Evolutionary conservation across 2,329 filamentous ascomycete species (phyloP), one percentile per base, ranked within the genome.

Genomic region (Plectosphaerella sp.): DNA sequence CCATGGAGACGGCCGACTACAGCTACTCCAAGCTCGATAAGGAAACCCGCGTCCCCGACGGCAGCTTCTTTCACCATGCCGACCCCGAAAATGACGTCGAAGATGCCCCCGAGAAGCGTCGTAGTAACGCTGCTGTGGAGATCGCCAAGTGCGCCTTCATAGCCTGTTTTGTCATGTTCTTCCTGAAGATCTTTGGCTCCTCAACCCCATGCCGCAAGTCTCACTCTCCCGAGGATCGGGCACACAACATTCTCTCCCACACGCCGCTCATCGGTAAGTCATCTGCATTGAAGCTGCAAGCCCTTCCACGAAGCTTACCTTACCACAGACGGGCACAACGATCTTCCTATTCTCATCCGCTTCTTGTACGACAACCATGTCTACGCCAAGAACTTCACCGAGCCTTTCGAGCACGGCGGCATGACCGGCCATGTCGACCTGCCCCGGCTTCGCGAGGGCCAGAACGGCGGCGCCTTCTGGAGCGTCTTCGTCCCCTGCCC

Each of bases 401-500:
- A 84, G 37, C 78, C 80, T 6, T 96, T 96, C 63, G 80, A 86
- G 58, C 72, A 88, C 20, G 90, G 89, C 33, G 82, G 80, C 1
- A 70, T 96, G 49, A 63, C 67, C 0, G 77, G 77, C 4, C 89
- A 97, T 59, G 87, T 94, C 49, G 93, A 97, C 66, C 72, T 96
- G 9, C 85, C 87, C 1, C 83, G 92, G 5, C 77, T 96, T 47
- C 77, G 80, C 36, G 69, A 82, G 48, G 91, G 92, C 2, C 76
- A 79, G 59, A 83, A 87, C 56, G 91, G 91, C 39, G 93, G 91
- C 51, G 86, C 89, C n/a, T 97, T 97, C 67, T 97, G 92, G 93
- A 92, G 87, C 64, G 90, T 94, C 10, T 97, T 79, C 62, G 83
- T 88, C 41, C 82, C 82, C 0, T 97, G 92, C 63, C 91, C 92